A percentile compares a stretch with the other conserved stretches of the same genome.
phyloP scores from a whole-genome alignment of 495 filamentous ascomycete species.

The Cairneyella variabilis region DNA sequence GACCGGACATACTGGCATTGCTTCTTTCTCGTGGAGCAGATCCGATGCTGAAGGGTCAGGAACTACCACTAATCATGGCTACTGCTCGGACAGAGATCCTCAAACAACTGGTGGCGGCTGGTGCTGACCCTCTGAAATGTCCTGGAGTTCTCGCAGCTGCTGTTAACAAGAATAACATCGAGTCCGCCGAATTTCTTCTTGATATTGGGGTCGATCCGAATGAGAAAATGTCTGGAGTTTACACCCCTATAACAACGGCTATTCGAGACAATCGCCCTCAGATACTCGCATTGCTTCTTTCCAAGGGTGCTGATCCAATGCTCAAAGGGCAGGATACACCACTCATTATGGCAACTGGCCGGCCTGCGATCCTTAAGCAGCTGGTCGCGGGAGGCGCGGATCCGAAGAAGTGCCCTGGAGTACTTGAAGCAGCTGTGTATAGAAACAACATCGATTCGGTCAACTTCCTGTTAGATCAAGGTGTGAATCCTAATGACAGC shows the following conservation, averaged over 20 bases:
- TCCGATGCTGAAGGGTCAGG: conserved; percentile 34
- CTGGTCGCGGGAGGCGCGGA: conserved; percentile 41
- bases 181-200: conserved; percentile 44
- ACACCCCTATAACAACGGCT: conserved; percentile 51
- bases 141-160: conserved; percentile 54
- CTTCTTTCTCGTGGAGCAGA: conserved; percentile 47
- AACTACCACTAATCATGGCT: conserved; percentile 30
- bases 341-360: conserved; percentile 48
- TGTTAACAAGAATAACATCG: conserved; percentile 44
- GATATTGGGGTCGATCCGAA: conserved; percentile 46
- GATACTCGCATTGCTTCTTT: conserved; percentile 43
- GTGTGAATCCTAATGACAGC: conserved; percentile 43
- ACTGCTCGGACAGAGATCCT: conserved; percentile 28
- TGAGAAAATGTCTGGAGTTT: conserved; percentile 39
- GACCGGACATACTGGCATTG: conserved; percentile 44
- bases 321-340: conserved; percentile 52
- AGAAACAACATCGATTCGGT: conserved; percentile 43
- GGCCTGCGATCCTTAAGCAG: conserved; percentile 40
- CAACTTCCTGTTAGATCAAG: conserved; percentile 42
- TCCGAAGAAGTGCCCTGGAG: conserved; percentile 45
- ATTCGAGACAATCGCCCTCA: conserved; percentile 43
- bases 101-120: conserved; percentile 38
- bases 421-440: conserved; percentile 52
- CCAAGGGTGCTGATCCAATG: conserved; percentile 47
- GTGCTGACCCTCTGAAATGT: conserved; percentile 45